Evolutionary conservation across 192 early-diverging fungal genomes (phyloP).

Genomic region (Rhizophagus prolifer): DNA sequence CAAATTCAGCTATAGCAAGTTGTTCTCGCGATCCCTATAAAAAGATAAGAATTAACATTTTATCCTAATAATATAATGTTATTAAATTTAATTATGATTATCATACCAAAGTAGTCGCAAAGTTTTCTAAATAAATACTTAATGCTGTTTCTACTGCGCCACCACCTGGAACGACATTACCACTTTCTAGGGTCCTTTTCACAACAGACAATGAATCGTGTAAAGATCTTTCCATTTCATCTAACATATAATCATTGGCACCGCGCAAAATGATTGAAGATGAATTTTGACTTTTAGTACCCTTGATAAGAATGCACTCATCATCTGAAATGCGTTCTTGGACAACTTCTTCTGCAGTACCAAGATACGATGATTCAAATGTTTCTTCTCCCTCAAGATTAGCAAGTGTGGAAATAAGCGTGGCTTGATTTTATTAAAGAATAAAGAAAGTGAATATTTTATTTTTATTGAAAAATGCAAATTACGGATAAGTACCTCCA

Average conservation of each 20-base stretch:
- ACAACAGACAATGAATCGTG: conserved; percentile 96
- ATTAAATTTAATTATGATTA: conserved; percentile 9
- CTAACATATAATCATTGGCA: conserved; percentile 99
- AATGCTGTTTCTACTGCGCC: conserved; percentile 95
- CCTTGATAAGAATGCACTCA: conserved; percentile 95
- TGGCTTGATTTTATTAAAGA: conserved; percentile 51
- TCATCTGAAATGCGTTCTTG: conserved; percentile 98
- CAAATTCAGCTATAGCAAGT: conserved; percentile 97
- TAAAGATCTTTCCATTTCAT: conserved; percentile 98
- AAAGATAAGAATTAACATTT: background rate
- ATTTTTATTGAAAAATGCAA: background rate
- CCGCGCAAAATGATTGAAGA: conserved; percentile 96
- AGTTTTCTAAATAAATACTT: conserved; percentile 97
- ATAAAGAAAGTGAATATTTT: background rate
- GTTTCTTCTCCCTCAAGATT: conserved; percentile 99
- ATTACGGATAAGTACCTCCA: conserved; percentile 57
- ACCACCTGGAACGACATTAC: conserved; percentile 95
- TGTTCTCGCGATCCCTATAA: conserved; percentile 91
- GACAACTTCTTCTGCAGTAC: conserved; percentile 91
- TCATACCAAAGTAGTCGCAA: conserved; percentile 88
- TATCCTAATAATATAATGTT: background rate
- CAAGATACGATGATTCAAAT: conserved; percentile 85
- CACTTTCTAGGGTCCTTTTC: conserved; percentile 94
- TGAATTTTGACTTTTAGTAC: conserved; percentile 82
- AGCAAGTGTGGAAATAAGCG: conserved; percentile 90